These are phyloP conservation scores for Gamarada debralockiae DNA, from an alignment of 495 filamentous ascomycete species.

Conservation along the genomic window DNA sequence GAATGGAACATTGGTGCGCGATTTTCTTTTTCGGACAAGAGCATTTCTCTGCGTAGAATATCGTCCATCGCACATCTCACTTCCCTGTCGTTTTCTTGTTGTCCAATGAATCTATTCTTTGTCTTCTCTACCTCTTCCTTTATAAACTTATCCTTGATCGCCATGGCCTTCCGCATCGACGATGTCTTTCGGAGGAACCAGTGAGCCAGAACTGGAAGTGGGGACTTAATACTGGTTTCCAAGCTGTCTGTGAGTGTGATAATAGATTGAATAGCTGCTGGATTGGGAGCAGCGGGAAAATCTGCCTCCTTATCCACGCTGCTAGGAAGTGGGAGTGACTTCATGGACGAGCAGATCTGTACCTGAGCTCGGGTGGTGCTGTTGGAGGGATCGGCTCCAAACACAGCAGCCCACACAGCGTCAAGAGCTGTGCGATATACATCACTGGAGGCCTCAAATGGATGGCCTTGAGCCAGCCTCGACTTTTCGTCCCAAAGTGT, in stretches of 20 bases:
- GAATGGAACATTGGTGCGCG: slow-evolving; percentile 21
- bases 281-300: slow-evolving; percentile 4
- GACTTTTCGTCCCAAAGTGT: slow-evolving; percentile 34
- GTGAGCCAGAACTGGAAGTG: slow-evolving; percentile 15
- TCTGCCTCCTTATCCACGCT: slow-evolving; percentile 1
- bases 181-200: slow-evolving; percentile 6
- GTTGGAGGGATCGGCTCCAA: slow-evolving; percentile 20
- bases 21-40: slow-evolving; percentile 28
- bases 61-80: slow-evolving; percentile 31
- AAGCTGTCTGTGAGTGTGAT: slow-evolving; percentile 11
- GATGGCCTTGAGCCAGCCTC: slow-evolving; percentile 25
- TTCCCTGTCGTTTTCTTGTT: neutral
- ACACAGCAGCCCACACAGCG: slow-evolving; percentile 29
- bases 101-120: slow-evolving; percentile 2
- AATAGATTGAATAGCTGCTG: neutral
- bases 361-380: neutral
- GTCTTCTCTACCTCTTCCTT: slow-evolving; percentile 17
- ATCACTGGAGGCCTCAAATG: slow-evolving; percentile 33
- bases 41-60: slow-evolving; percentile 33
- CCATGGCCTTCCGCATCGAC: neutral
- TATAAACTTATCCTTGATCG: slow-evolving; percentile 20
- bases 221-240: slow-evolving; percentile 13
- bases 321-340: neutral
- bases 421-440: slow-evolving; percentile 33
- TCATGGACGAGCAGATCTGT: neutral